These are phyloP conservation scores for Albophoma yamanashiensis DNA, from an alignment of 2,329 filamentous ascomycete species.

Conservation along the genomic window DNA sequence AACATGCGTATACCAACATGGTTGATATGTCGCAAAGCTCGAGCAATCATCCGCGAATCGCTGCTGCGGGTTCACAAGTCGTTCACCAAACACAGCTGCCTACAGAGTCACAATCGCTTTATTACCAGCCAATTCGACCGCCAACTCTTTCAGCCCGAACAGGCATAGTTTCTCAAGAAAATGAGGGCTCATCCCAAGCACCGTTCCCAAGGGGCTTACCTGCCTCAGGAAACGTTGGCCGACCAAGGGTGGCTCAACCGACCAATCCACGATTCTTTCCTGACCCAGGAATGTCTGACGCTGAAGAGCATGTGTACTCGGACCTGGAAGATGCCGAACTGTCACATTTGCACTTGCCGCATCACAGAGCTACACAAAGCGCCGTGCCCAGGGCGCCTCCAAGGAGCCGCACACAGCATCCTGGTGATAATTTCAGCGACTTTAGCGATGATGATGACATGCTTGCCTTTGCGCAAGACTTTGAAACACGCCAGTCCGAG, in stretches of 20 bases:
- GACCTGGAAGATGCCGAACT: constrained; percentile 18
- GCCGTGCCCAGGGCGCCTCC: constrained; percentile 1
- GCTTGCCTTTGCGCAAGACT: constrained; percentile 39
- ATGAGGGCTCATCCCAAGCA: constrained; percentile 7
- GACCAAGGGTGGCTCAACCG: not conserved
- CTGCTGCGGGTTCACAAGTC: constrained; percentile 31
- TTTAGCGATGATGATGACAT: constrained; percentile 43
- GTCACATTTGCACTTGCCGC: constrained; percentile 2
- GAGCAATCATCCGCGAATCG: constrained; percentile 18
- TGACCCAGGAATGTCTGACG: constrained; percentile 11
- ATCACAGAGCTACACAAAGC: constrained; percentile 3
- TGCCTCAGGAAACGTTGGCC: constrained; percentile 1
- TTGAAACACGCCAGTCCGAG: constrained; percentile 30
- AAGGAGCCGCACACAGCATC: constrained; percentile 7
- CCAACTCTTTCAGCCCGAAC: constrained; percentile 9
- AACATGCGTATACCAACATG: constrained; percentile 20
- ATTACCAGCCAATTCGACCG: constrained; percentile 9
- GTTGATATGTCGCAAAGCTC: constrained; percentile 22
- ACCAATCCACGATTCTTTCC: not conserved
- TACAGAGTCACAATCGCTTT: constrained; percentile 10
- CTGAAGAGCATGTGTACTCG: constrained; percentile 16
- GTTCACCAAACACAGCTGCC: constrained; percentile 41
- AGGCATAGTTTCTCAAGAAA: constrained; percentile 14
- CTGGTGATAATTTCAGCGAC: constrained; percentile 29
- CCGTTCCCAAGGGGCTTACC: constrained; percentile 16